Evolutionary conservation across 768 basidiomycete genomes (phyloP).

Genomic region (Tephrocybe rancida): DNA sequence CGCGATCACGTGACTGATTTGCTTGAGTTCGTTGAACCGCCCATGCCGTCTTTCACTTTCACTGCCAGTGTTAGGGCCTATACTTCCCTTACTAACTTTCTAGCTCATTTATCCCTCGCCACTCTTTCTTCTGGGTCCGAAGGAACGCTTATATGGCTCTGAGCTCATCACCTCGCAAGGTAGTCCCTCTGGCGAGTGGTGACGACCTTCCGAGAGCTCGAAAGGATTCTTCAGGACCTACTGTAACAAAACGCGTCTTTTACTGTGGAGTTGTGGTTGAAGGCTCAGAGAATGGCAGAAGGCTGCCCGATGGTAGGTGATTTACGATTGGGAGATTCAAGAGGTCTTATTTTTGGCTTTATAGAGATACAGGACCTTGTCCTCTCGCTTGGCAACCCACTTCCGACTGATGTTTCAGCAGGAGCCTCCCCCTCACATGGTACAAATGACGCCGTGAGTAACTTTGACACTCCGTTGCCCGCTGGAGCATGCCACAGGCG

Average conservation of each 20-base stretch:
- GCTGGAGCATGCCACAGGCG: constrained; percentile 1
- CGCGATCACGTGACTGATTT: constrained; percentile 29
- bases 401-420: constrained; percentile 53
- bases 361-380: constrained; percentile 81
- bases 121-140: constrained; percentile 1
- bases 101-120: not conserved
- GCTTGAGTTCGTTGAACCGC: constrained; percentile 21
- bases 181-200: constrained; percentile 71
- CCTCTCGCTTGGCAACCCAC: constrained; percentile 71
- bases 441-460: constrained; percentile 45
- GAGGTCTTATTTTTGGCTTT: constrained; percentile 9
- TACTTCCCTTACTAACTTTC: constrained; percentile 12
- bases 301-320: constrained; percentile 65
- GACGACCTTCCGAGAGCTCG: constrained; percentile 60
- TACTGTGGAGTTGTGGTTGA: constrained; percentile 91
- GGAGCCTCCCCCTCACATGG: constrained; percentile 47
- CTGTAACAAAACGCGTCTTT: constrained; percentile 79
- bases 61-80: not conserved
- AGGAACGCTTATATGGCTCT: constrained; percentile 52
- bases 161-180: constrained; percentile 71
- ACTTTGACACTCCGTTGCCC: not conserved
- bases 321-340: constrained; percentile 5
- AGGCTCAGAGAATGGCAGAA: constrained; percentile 69
- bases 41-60: constrained; percentile 2
- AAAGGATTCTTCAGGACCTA: constrained; percentile 38